Conservation (phyloP, 2,329 filamentous ascomycete genomes). For the Fusarium euwallaceae region DNA sequence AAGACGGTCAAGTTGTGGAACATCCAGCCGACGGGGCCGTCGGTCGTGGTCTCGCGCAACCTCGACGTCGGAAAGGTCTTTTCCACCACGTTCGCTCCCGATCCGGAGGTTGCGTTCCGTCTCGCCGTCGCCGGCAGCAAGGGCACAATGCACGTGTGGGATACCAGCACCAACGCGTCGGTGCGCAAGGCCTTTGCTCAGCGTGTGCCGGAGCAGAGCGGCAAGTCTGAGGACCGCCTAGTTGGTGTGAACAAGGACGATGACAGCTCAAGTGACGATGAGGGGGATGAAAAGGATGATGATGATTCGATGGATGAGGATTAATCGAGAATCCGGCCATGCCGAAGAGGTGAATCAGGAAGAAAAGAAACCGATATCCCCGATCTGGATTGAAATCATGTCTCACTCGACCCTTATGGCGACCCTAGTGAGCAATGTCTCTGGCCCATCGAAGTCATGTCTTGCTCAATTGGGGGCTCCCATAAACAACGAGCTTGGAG, state of each 20-base stretch:
- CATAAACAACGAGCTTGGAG: constrained; percentile 28
- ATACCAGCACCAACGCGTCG: constrained; percentile 91
- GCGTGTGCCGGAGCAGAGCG: constrained; percentile 69
- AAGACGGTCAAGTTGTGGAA: constrained; percentile 98
- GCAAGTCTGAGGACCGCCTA: constrained; percentile 79
- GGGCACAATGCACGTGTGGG: constrained; percentile 93
- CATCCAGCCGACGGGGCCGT: constrained; percentile 82
- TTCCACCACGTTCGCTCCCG: constrained; percentile 89
- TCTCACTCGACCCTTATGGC: constrained; percentile 24
- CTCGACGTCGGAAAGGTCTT: constrained; percentile 96
- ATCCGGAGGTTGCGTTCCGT: constrained; percentile 90
- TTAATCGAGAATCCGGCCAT: constrained; percentile 45
- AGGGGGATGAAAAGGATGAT: constrained; percentile 62
- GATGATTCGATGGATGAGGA: constrained; percentile 69
- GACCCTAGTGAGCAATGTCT: constrained; percentile 17
- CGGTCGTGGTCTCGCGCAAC: constrained; percentile 91
- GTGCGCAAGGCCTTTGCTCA: constrained; percentile 86
- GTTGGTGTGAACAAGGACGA: constrained; percentile 79
- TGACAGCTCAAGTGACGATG: constrained; percentile 72
- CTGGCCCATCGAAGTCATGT: constrained; percentile 30
- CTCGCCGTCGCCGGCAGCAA: constrained; percentile 95
- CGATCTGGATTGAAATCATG: constrained; percentile 25
- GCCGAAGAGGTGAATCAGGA: constrained; percentile 16
- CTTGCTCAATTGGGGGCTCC: constrained; percentile 15
- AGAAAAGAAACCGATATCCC: constrained; percentile 13